These are phyloP conservation scores for Pterothamnion heteromorphum DNA, from an alignment of 31 red algal species.

Conservation along the genomic window DNA sequence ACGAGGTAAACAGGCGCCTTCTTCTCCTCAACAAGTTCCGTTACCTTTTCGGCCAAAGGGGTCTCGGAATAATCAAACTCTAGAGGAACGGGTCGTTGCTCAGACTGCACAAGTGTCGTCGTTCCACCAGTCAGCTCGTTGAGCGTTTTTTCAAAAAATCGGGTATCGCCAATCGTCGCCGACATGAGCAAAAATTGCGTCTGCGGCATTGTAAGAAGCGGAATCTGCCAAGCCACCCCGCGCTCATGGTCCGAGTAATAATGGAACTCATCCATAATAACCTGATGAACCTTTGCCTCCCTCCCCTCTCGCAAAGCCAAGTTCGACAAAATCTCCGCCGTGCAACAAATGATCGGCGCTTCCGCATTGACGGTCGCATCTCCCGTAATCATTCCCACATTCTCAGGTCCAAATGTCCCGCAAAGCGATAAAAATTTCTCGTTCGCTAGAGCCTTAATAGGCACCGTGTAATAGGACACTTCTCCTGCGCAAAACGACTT, in stretches of 20 bases:
- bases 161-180: no score
- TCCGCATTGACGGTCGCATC: constrained; percentile 97
- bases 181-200: no score
- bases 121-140: no score
- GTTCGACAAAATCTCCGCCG: constrained; percentile 91
- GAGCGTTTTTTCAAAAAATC: constrained; percentile 80
- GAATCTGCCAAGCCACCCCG: constrained; percentile 93
- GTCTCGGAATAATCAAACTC: no score
- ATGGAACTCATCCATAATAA: constrained; percentile 99
- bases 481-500: neutral
- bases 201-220: no score
- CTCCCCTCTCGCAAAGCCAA: constrained; percentile 97
- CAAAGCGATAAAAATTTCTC: constrained; percentile 94
- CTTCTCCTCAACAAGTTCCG: no score
- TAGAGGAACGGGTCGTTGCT: no score
- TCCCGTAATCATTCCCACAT: constrained; percentile 99
- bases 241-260: constrained; percentile 94
- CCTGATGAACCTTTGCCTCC: constrained; percentile 95
- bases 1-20: no score
- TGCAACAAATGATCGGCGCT: constrained; percentile 91
- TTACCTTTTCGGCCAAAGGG: no score
- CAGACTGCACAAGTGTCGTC: no score
- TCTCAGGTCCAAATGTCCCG: constrained; percentile 70
- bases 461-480: constrained; percentile 63
- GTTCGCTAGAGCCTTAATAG: constrained; percentile 99